Conservation (phyloP, 768 basidiomycete species). For the Hygrophorus russula region DNA sequence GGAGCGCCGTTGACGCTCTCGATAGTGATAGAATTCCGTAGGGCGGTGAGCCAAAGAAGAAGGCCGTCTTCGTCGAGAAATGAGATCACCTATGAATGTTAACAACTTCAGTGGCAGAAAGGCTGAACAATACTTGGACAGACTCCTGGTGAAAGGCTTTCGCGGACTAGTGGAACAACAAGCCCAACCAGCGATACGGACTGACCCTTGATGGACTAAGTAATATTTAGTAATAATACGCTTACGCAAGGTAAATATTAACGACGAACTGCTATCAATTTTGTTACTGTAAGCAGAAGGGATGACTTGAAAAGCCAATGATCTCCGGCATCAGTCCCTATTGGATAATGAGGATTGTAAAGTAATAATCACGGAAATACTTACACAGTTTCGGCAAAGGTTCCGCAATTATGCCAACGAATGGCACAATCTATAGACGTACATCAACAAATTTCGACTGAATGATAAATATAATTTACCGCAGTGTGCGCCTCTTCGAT, state of each 20-base stretch:
- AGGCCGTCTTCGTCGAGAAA: slow-evolving; percentile 75
- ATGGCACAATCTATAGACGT: slow-evolving; percentile 50
- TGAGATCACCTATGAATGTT: slow-evolving; percentile 36
- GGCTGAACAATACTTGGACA: background rate
- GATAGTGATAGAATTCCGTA: slow-evolving; percentile 53
- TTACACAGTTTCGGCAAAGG: slow-evolving; percentile 66
- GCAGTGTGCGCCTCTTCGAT: slow-evolving; percentile 43
- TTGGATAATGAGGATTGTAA: slow-evolving; percentile 7
- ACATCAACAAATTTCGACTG: background rate
- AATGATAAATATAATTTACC: slow-evolving; percentile 14
- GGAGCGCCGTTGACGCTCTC: slow-evolving; percentile 33
- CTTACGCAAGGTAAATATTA: background rate
- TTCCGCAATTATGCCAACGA: slow-evolving; percentile 45
- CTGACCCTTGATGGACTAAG: slow-evolving; percentile 54
- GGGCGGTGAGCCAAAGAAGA: slow-evolving; percentile 59
- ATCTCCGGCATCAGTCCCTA: slow-evolving; percentile 59
- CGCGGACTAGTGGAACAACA: slow-evolving; percentile 52
- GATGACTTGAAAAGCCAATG: slow-evolving; percentile 65
- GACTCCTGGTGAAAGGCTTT: slow-evolving; percentile 50
- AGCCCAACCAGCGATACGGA: slow-evolving; percentile 44
- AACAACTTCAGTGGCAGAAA: slow-evolving; percentile 3
- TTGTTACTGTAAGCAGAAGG: slow-evolving; percentile 58
- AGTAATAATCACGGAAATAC: slow-evolving; percentile 13
- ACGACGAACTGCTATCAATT: slow-evolving; percentile 49
- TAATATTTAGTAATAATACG: slow-evolving; percentile 2